These are phyloP conservation scores for Calocybe cyanea DNA, from an alignment of 768 basidiomycete species.

Conservation along the genomic window DNA sequence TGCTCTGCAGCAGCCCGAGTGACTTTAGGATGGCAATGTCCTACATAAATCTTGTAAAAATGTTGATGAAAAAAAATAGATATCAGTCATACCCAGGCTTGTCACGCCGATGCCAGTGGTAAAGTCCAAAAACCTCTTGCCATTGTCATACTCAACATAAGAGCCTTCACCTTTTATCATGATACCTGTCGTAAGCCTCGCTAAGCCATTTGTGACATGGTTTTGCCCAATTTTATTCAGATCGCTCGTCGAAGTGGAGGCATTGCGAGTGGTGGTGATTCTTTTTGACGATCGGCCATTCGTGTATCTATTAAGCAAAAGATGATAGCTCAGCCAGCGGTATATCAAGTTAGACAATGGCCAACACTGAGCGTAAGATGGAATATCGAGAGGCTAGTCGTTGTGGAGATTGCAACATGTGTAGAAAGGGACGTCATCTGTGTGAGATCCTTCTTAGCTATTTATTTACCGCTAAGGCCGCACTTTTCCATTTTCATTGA, in stretches of 20 bases:
- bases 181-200: constrained; percentile 47
- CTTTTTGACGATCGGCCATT: neutral
- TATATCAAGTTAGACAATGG: no score
- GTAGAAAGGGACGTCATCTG: no score
- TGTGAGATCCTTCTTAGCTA: no score
- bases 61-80: neutral
- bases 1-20: constrained; percentile 89
- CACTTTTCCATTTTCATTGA: no score
- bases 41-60: constrained; percentile 30
- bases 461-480: no score
- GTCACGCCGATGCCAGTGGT: constrained; percentile 88
- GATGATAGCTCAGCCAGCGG: no score
- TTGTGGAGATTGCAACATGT: no score
- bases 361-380: no score
- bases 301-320: neutral
- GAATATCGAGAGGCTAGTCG: no score
- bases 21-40: constrained; percentile 85
- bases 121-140: constrained; percentile 76
- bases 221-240: constrained; percentile 37
- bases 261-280: neutral
- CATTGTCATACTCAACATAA: constrained; percentile 70
- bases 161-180: constrained; percentile 70
- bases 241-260: constrained; percentile 10
- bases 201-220: constrained; percentile 45
- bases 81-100: constrained; percentile 55